Evolutionary conservation across 768 basidiomycete species (phyloP).

Genomic region (Auriscalpium vulgare): DNA sequence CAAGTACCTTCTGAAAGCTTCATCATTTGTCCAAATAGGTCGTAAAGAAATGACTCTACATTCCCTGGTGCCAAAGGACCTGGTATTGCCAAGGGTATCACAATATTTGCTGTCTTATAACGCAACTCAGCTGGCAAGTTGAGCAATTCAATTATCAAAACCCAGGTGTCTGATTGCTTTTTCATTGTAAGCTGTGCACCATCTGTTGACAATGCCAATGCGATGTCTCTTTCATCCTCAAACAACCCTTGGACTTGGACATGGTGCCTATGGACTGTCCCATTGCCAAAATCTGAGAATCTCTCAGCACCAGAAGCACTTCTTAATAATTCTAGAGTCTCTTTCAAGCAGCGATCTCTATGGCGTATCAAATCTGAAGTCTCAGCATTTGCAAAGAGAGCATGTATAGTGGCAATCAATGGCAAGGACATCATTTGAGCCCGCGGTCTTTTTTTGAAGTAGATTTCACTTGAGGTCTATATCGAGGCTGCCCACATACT

Average conservation of each 20-base stretch:
- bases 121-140: conserved; percentile 8
- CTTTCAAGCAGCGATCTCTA: neutral
- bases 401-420: neutral
- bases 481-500: neutral
- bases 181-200: conserved; percentile 26
- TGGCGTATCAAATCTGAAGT: neutral
- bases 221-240: conserved; percentile 14
- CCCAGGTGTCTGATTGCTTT: conserved; percentile 24
- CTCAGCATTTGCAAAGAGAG: neutral
- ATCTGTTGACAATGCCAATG: conserved; percentile 21
- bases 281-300: neutral
- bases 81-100: neutral
- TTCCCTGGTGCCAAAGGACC: neutral
- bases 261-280: neutral
- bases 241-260: neutral
- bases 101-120: neutral
- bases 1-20: neutral
- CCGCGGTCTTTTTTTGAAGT: neutral
- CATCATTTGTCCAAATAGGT: neutral
- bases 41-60: neutral
- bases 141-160: conserved; percentile 18
- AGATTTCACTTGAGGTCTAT: neutral
- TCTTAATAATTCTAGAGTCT: neutral
- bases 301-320: neutral
- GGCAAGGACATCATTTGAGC: neutral